These are phyloP conservation scores for Fomes fomentarius DNA, from an alignment of 1,284 basidiomycete genomes.

Conservation along the genomic window DNA sequence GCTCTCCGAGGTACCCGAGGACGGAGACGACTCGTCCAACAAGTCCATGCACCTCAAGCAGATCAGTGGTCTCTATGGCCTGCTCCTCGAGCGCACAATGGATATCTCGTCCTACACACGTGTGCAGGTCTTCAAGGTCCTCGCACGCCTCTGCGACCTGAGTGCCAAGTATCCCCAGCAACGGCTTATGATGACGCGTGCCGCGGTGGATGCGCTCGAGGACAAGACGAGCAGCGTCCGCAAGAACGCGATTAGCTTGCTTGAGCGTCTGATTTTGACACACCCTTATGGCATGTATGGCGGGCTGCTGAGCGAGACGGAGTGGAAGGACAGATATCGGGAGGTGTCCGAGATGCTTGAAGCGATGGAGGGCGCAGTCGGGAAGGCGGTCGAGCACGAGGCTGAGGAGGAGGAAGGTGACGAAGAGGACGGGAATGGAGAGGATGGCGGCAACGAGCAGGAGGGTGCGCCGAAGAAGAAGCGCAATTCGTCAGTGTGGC, in stretches of 20 bases:
- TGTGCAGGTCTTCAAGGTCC: slow-evolving; percentile 81
- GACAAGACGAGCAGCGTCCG: slow-evolving; percentile 92
- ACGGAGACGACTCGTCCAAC: slow-evolving; percentile 53
- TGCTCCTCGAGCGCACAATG: slow-evolving; percentile 85
- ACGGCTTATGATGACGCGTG: slow-evolving; percentile 75
- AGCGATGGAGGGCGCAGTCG: slow-evolving; percentile 55
- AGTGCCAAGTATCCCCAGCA: slow-evolving; percentile 88
- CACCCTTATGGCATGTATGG: slow-evolving; percentile 95
- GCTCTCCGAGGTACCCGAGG: slow-evolving; percentile 63
- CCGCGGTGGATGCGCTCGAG: slow-evolving; percentile 81
- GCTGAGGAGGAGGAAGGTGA: slow-evolving; percentile 49
- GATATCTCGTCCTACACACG: slow-evolving; percentile 94
- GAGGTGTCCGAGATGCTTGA: slow-evolving; percentile 68
- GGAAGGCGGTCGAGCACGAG: slow-evolving; percentile 57
- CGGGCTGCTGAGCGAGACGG: slow-evolving; percentile 73
- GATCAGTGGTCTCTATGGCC: slow-evolving; percentile 81
- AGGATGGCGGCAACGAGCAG: slow-evolving; percentile 30
- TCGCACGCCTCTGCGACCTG: slow-evolving; percentile 75
- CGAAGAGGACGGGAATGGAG: slow-evolving; percentile 31
- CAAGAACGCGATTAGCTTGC: slow-evolving; percentile 80
- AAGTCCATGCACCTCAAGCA: slow-evolving; percentile 77
- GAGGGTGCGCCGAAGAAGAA: slow-evolving; percentile 30
- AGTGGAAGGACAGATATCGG: slow-evolving; percentile 79
- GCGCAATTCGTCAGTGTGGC: slow-evolving; percentile 35
- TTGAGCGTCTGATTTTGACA: slow-evolving; percentile 81